These are phyloP conservation scores for Oryza glumipatula DNA, from an alignment of 176 grass and related monocot species.

Conservation along the genomic window DNA sequence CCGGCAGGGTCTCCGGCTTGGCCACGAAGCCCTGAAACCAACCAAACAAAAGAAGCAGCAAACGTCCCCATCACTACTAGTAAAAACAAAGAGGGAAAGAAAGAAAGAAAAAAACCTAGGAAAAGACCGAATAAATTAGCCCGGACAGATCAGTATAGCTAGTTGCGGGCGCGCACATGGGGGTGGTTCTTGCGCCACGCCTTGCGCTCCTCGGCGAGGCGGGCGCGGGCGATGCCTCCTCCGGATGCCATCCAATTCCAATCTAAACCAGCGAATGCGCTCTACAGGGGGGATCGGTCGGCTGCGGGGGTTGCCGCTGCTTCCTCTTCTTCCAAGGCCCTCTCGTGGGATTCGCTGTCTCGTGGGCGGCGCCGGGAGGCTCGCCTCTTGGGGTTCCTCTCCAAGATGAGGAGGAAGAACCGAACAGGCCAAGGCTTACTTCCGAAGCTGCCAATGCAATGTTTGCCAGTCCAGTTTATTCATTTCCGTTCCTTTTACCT, in stretches of 20 bases:
- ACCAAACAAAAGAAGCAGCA: constrained; percentile 10
- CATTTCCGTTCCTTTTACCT: too few relatives aligned
- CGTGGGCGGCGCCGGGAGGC: neutral
- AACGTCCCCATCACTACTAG: neutral
- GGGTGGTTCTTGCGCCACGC: constrained; percentile 89
- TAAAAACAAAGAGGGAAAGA: neutral
- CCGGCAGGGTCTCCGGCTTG: constrained; percentile 73
- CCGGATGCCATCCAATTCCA: constrained; percentile 51
- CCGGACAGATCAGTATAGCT: neutral
- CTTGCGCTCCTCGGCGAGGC: constrained; percentile 86
- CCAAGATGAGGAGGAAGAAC: neutral
- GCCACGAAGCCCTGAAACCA: constrained; percentile 83
- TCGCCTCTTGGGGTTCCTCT: constrained; percentile 4
- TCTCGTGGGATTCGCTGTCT: neutral
- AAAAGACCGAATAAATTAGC: neutral
- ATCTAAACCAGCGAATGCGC: neutral
- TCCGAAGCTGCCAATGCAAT: too few relatives aligned
- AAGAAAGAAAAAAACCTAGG: neutral
- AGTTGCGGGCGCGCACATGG: constrained; percentile 44
- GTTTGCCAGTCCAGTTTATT: too few relatives aligned
- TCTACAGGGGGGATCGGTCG: neutral
- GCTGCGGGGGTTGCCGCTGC: neutral
- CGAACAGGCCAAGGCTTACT: too few relatives aligned
- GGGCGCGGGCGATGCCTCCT: constrained; percentile 70
- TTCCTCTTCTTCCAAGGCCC: neutral